Evolutionary conservation across 2,329 filamentous ascomycete genomes (phyloP), one percentile per base, ranked within the genome.

Genomic region (Sclerotinia subarctica): DNA sequence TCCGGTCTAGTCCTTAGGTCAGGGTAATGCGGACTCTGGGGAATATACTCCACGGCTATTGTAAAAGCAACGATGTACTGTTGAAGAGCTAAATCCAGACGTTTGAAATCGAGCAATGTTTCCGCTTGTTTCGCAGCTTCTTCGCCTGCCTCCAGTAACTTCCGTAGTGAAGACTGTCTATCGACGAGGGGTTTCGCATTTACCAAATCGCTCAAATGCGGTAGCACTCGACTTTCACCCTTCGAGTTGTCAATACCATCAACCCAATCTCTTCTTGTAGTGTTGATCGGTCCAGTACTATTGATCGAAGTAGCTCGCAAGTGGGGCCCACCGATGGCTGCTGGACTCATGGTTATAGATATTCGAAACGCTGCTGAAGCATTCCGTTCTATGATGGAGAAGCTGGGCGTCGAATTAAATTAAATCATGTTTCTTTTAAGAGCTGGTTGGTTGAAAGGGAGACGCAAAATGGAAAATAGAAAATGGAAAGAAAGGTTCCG

Each of bases 11-110:
- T 79, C 73, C 87, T 85, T 68, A 93, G 81, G 64, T 85, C 82
- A 38, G 87, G 85, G 77, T 88, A 96, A 70, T 94, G 91, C 68
- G 85, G 87, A 77, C 96, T 93, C 47, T 83, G 84, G 2, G 92
- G 91, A 35, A 98, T 89, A 53, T 89, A 81, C 67, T 94, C 88
- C 63, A 93, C 84, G 19, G 91, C 86, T 67, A 97, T 90, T 68
- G 93, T 88, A 69, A 86, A 93, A 15, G 94, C 92, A 71, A 90
- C 87, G 68, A 98, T 85, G 76, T 94, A 98, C 70, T 96, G 91
- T 72, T 90, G 86, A 67, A 96, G 90, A 3, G 94, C 94, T 49
- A 88, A 79, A 76, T 95, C 93, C 5, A 88, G 86, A 47, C 88
- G 83, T 35, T 86, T 81, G 79, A 91, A 90, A 70, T 86, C 85